phyloP scores from a whole-genome alignment of 179 eudicot species.

The Silene noctiflora region DNA sequence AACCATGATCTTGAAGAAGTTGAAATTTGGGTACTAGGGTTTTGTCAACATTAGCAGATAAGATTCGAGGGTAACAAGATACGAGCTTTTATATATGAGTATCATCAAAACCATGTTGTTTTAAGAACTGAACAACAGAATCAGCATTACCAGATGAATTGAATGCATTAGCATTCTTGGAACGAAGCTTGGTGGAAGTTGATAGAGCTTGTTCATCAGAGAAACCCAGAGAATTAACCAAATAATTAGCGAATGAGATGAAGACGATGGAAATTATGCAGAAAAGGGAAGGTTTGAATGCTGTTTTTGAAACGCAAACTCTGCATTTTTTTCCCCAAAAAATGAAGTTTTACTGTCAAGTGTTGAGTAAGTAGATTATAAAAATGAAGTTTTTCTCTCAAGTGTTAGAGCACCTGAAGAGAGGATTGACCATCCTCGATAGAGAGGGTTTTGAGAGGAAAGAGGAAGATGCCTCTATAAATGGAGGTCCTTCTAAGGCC shows the following conservation, averaged over 20 bases:
- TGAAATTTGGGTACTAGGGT: slow-evolving; percentile 30
- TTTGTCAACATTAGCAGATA: neutral
- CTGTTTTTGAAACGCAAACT: no score
- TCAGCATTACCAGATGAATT: neutral
- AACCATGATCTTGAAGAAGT: slow-evolving; percentile 22
- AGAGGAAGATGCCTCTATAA: no score
- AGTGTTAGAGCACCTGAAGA: no score
- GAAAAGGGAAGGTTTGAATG: neutral
- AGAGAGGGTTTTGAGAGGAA: no score
- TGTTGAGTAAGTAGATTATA: no score
- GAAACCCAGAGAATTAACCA: slow-evolving; percentile 29
- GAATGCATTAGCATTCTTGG: neutral
- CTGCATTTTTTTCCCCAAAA: no score
- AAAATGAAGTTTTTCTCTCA: no score
- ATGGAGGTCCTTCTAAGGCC: no score
- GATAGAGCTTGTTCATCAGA: slow-evolving; percentile 19
- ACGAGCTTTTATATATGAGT: neutral
- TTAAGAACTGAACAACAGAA: neutral
- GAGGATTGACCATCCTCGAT: no score
- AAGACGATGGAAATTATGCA: neutral
- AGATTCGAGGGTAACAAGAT: neutral
- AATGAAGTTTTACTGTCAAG: no score
- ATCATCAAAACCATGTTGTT: no score
- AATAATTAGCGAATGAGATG: slow-evolving; percentile 8
- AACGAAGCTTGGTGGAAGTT: neutral